Evolutionary conservation across 2,329 filamentous ascomycete species (phyloP).

Genomic region (Mariannaea elegans): DNA sequence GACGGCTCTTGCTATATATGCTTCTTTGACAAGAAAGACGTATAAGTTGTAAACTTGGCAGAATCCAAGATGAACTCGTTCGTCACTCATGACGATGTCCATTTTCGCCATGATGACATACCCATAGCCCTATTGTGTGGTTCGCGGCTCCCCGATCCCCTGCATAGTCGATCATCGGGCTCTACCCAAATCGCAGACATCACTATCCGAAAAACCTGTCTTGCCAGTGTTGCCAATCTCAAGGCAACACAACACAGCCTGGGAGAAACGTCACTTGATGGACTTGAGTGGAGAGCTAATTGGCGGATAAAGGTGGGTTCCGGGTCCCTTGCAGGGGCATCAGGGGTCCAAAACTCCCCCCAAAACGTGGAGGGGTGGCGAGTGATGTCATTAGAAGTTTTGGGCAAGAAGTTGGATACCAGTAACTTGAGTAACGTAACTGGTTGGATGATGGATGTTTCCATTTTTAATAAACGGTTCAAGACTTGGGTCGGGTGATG

Average conservation of each 20-base stretch:
- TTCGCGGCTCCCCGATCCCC: background rate
- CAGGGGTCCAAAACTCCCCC: slow-evolving; percentile 35
- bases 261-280: slow-evolving; percentile 32
- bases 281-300: slow-evolving; percentile 19
- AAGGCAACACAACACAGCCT: background rate
- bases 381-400: slow-evolving; percentile 37
- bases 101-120: slow-evolving; percentile 19
- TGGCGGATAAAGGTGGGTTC: slow-evolving; percentile 24
- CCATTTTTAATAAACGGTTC: no score
- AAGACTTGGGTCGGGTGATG: no score
- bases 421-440: no score
- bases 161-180: slow-evolving; percentile 8
- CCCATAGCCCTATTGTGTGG: background rate
- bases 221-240: background rate
- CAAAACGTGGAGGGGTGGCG: no score
- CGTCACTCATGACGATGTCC: slow-evolving; percentile 7
- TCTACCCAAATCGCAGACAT: background rate
- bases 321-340: slow-evolving; percentile 1
- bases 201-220: slow-evolving; percentile 18
- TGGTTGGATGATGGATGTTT: no score
- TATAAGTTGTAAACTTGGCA: background rate
- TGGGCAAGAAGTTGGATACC: background rate
- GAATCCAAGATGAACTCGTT: background rate
- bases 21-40: background rate
- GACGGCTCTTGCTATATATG: slow-evolving; percentile 13